Base-by-base conservation (phyloP, 2,329 filamentous ascomycete species). In the Fusarium pseudocircinatum region DNA sequence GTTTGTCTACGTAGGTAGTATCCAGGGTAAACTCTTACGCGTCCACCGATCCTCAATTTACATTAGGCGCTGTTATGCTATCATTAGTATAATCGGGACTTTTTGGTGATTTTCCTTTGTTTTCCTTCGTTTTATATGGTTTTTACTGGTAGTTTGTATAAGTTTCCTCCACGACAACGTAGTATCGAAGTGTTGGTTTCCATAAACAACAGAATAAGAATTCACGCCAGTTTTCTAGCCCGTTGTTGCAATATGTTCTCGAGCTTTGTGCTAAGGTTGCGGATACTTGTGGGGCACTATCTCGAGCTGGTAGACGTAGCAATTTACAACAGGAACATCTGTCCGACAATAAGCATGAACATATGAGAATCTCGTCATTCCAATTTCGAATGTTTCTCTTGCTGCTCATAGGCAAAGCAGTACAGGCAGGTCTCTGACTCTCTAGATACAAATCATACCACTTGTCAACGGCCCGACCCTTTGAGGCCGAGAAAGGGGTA, bases 381-480 rank as follows among this genome's bases (percentile, higher is more conserved):
- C 46, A 36, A 37, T 28, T 36, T 60, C 39, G 1, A 16, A 42
- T 30, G 18, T 36, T 56, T 50, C 15, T 28, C 28, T 63, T 22
- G 11, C 24, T 37, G 7, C 8, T 52, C 24, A 24, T 36, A 43
- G 34, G 36, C 34, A 43, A 37, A 54, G 36, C 34, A 60, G 28
- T 30, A 40, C 28, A 40, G 42, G 32, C 43, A n/a, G 16, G 7
- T 39, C 50, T 37, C 34, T 34, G 34, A 36, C 34, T 36, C 34
- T 36, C 24, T 26, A 54, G 34, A 54, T 30, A 37, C 16, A 47
- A 63, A 71, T 71, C 66, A 67, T 54, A 61, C 60, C 70, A 74
- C 26, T 42, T 24, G 28, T 60, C 56, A 72, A 74, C 70, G 70
- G 70, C 57, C 70, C 70, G 67, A 73, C 46, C 70, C 67, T 71